Percentiles rank a stretch among this genome's conserved stretches.
Evolutionary conservation across 768 basidiomycete species (phyloP).

Genomic region (Saitozyma podzolica): DNA sequence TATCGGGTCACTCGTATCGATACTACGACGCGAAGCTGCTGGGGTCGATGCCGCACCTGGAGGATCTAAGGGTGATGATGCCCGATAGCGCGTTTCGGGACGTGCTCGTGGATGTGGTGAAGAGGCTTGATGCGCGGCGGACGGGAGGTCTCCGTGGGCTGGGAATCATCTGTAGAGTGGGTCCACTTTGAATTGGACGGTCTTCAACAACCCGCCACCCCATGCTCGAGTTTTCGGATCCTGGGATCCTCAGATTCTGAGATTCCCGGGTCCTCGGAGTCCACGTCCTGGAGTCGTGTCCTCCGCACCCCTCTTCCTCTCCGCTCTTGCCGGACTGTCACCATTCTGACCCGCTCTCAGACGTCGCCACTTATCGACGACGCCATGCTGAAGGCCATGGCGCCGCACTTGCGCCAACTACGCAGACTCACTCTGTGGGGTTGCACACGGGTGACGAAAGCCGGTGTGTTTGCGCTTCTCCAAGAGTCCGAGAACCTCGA

Average conservation of each 20-base stretch:
- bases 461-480: slow-evolving; percentile 28
- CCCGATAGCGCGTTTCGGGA: slow-evolving; percentile 31
- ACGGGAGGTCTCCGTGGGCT: slow-evolving; percentile 33
- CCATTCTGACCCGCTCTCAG: slow-evolving; percentile 15
- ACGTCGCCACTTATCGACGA: slow-evolving; percentile 40
- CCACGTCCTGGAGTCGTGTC: neutral
- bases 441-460: slow-evolving; percentile 32
- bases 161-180: slow-evolving; percentile 34
- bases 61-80: slow-evolving; percentile 46
- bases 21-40: slow-evolving; percentile 36
- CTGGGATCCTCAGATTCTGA: no score
- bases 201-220: no score
- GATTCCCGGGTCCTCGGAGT: no score
- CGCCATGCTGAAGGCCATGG: slow-evolving; percentile 23
- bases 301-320: no score
- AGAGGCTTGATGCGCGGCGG: slow-evolving; percentile 13
- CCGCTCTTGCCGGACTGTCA: neutral
- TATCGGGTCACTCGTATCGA: slow-evolving; percentile 39
- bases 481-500: slow-evolving; percentile 24
- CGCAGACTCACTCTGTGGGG: slow-evolving; percentile 37
- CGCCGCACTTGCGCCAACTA: slow-evolving; percentile 20
- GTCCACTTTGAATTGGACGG: neutral
- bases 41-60: slow-evolving; percentile 21
- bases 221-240: no score
- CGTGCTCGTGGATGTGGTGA: slow-evolving; percentile 14